Evolutionary conservation across 2,329 filamentous ascomycete genomes (phyloP), one percentile per base, ranked within the genome.

Genomic region (Aspergillus texensis): DNA sequence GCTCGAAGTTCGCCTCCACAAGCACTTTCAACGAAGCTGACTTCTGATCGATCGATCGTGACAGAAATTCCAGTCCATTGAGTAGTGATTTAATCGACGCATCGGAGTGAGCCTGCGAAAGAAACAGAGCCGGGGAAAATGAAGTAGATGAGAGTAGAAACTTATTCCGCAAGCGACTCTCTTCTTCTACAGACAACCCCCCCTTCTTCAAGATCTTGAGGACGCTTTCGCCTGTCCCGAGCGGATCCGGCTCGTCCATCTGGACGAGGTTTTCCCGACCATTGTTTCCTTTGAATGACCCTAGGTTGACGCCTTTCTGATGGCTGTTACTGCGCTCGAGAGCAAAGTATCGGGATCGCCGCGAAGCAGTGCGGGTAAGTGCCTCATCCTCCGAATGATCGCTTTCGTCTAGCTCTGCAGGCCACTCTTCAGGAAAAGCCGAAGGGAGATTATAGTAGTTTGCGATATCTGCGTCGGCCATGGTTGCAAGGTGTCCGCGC

Each of bases 1-100:
- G 91, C 79, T 99, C 96, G 75, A 99, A 99, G 77, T 99, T 99
- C 67, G 92, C 94, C 78, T 99, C 95, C 28, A 99, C 95, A 21
- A 99, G 85, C 12, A 96, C 91, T 76, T 99, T 99, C 65, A 99
- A 86, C 4, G 94, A 97, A 0, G 94, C 95, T 0, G 94, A 97
- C 78, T 99, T 99, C 79, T 98, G 92, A 73, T 98, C 95, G 72
- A 99, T 99, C 0, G 94, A 97, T 65, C 88, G 87, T 21, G 93
- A 95, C 24, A 99, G 86, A 63, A 91, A 89, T 69, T 97, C 91
- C 24, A 99, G 86, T 3, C 95, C 96, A 56, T 87, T 84, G 14
- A 97, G 83, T 1, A 99, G 83, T 53, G 89, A 88, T 70, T 93
- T 87, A 0, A 94, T 97, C 61, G 94, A 93, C 60, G 91, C 94